Conservation (phyloP, 2,329 filamentous ascomycete species). For the Colletotrichum navitas region DNA sequence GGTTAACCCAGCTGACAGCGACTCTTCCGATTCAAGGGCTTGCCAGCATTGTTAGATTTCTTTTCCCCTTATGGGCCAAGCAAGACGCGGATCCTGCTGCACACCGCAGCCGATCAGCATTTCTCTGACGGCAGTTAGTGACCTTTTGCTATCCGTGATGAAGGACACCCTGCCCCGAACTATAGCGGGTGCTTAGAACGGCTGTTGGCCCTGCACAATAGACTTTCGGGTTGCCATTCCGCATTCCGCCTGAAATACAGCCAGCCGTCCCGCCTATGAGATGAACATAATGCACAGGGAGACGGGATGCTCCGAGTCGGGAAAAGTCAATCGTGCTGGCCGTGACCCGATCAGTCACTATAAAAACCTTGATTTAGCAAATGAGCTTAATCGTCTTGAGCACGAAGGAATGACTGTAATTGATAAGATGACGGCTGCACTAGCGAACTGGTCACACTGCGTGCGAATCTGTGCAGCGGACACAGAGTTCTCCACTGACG, state of each 20-base stretch:
- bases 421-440: constrained; percentile 19
- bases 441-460: constrained; percentile 6
- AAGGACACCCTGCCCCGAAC: constrained; percentile 20
- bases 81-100: constrained; percentile 34
- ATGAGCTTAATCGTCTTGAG: constrained; percentile 26
- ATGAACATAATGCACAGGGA: constrained; percentile 12
- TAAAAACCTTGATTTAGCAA: constrained; percentile 26
- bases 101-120: constrained; percentile 37
- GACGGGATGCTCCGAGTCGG: constrained; percentile 9
- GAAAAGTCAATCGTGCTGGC: constrained; percentile 32
- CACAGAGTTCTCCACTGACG: not conserved
- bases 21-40: constrained; percentile 22
- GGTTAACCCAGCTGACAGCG: constrained; percentile 7
- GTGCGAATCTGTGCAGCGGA: constrained; percentile 17
- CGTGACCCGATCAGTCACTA: constrained; percentile 22
- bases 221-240: constrained; percentile 28
- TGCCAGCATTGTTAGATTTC: constrained; percentile 26
- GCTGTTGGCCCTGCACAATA: constrained; percentile 19
- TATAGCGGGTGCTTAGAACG: constrained; percentile 30
- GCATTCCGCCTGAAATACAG: not conserved
- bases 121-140: constrained; percentile 21
- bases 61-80: constrained; percentile 25
- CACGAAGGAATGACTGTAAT: too few relatives aligned
- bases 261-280: not conserved
- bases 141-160: constrained; percentile 10